These are phyloP conservation scores for Eimeria praecox DNA, from an alignment of 169 alveolate species.

Conservation along the genomic window DNA sequence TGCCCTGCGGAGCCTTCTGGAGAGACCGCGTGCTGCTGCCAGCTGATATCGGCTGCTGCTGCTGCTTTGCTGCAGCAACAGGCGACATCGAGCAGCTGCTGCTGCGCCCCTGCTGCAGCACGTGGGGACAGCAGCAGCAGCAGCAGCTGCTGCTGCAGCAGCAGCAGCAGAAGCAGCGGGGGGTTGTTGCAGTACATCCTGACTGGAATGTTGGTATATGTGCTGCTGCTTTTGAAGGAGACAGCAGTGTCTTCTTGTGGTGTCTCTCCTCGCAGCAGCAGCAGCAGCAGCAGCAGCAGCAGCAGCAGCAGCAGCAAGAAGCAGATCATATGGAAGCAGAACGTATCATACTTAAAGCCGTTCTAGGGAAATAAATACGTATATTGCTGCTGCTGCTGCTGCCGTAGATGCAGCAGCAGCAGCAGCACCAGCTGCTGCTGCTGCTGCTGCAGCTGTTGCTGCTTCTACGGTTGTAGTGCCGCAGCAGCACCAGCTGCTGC, in stretches of 20 bases:
- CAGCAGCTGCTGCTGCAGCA: constrained; percentile 18
- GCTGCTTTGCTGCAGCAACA: constrained; percentile 38
- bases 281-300: constrained; percentile 11
- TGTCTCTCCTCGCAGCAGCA: constrained; percentile 21
- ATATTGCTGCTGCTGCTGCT: not conserved
- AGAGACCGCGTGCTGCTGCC: constrained; percentile 39
- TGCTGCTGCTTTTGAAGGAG: constrained; percentile 37
- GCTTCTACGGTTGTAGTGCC: not conserved
- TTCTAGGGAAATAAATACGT: not conserved
- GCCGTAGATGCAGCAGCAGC: not conserved
- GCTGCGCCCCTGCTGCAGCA: constrained; percentile 62
- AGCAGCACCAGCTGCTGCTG: not conserved
- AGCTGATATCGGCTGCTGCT: constrained; percentile 40
- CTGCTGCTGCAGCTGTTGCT: not conserved
- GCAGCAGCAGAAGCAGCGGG: not conserved
- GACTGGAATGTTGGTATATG: constrained; percentile 12
- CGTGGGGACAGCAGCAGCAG: not conserved
- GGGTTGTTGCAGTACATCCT: constrained; percentile 17
- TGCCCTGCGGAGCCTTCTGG: constrained; percentile 37
- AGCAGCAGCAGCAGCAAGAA: not conserved
- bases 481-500: constrained; percentile 21
- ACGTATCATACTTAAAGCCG: not conserved
- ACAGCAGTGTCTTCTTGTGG: constrained; percentile 4
- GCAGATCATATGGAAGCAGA: not conserved
- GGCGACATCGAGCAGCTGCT: constrained; percentile 44